These are phyloP conservation scores for Fusarium equiseti DNA, from an alignment of 2,329 filamentous ascomycete species.

Conservation along the genomic window DNA sequence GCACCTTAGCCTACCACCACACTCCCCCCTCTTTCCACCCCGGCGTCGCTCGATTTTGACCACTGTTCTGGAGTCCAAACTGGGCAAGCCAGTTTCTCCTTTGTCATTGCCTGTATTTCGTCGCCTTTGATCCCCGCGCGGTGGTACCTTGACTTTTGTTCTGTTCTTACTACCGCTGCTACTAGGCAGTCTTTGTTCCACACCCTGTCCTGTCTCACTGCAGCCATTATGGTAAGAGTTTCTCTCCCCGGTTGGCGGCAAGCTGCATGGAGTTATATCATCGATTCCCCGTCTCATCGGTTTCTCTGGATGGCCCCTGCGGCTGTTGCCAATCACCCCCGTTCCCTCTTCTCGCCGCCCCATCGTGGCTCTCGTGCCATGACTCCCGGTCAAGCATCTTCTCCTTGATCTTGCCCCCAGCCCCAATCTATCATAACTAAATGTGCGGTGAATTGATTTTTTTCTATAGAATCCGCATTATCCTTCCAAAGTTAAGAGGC, in stretches of 20 bases:
- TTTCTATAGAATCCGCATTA: conserved; percentile 50
- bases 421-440: conserved; percentile 43
- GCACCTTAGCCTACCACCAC: conserved; percentile 52
- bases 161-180: conserved; percentile 39
- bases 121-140: conserved; percentile 53
- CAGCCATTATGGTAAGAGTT: conserved; percentile 64
- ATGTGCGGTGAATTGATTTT: conserved; percentile 58
- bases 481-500: conserved; percentile 48
- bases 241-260: conserved; percentile 56
- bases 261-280: conserved; percentile 61
- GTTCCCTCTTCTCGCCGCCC: conserved; percentile 42
- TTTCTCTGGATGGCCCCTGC: conserved; percentile 45
- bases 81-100: conserved; percentile 47
- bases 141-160: conserved; percentile 54
- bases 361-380: conserved; percentile 46
- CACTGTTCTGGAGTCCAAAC: conserved; percentile 45
- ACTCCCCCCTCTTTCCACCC: conserved; percentile 50
- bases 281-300: conserved; percentile 51
- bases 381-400: conserved; percentile 46
- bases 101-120: conserved; percentile 52
- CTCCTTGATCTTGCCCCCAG: conserved; percentile 46
- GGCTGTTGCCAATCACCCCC: conserved; percentile 45
- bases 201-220: conserved; percentile 53
- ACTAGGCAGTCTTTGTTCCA: conserved; percentile 47
- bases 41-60: conserved; percentile 48